These are phyloP conservation scores for Phytophthora citrophthora DNA, from an alignment of 352 stramenopile genomes.

Conservation along the genomic window DNA sequence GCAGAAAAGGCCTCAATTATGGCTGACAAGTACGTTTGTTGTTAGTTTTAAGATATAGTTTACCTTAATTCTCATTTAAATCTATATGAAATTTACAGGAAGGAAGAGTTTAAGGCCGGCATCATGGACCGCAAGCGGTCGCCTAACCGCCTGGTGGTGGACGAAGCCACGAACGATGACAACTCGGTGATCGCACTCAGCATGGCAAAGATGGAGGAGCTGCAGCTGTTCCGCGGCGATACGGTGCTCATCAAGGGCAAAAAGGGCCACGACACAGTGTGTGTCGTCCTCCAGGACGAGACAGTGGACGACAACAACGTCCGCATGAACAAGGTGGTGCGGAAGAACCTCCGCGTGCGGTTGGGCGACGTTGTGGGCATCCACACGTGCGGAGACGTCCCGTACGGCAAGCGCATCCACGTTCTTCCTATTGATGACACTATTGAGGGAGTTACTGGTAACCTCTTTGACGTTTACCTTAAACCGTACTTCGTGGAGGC, in stretches of 20 bases:
- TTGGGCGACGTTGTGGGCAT: constrained; percentile 99
- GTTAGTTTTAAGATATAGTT: background rate
- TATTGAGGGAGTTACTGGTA: constrained; percentile 99
- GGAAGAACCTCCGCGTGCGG: constrained; percentile 98
- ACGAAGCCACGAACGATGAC: constrained; percentile 98
- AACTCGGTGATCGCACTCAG: constrained; percentile 96
- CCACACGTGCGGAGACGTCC: constrained; percentile 96
- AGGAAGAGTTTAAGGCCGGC: constrained; percentile 84
- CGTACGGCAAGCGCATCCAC: constrained; percentile 99
- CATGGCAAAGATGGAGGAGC: constrained; percentile 98
- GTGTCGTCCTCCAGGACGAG: constrained; percentile 98
- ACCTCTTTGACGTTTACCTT: constrained; percentile 99
- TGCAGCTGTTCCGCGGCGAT: constrained; percentile 99
- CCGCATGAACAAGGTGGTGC: constrained; percentile 99
- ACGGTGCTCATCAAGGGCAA: constrained; percentile 99
- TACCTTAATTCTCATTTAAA: background rate
- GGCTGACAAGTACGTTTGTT: constrained; percentile 36
- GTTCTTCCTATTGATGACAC: constrained; percentile 99
- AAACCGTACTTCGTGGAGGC: constrained; percentile 99
- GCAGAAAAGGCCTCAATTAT: constrained; percentile 20
- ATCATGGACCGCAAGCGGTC: constrained; percentile 95
- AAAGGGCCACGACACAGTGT: constrained; percentile 98
- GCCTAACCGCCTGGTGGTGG: constrained; percentile 98
- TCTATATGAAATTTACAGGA: constrained; percentile 31
- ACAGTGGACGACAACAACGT: constrained; percentile 97